Base-by-base conservation (phyloP, 2,329 filamentous ascomycete genomes). In the Nemania sp. region DNA sequence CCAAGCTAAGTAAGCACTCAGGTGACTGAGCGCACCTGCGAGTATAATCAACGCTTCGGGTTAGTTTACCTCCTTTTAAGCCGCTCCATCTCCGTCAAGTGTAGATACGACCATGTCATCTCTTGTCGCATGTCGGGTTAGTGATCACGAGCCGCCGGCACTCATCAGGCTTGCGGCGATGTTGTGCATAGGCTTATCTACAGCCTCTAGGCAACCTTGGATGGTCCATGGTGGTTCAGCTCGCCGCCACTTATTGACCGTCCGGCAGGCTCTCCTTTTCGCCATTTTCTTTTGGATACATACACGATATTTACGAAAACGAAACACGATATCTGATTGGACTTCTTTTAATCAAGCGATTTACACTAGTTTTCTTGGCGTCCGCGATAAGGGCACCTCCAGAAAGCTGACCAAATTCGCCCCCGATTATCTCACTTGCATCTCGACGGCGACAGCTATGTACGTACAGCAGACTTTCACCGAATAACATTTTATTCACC, bases 51-150 rank as follows among this genome's bases (percentile, higher is more conserved):
- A 23, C 11, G 11, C n/a, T 12, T 40, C 41, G 28, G 46, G 41
- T 54, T 46, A 54, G 52, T 46, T 54, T 46, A 22, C 33, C 26
- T 28, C 46, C 12, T 20, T 40, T 44, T 45, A 34, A 37, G 24
- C 44, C 19, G 15, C 28, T 23, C 43, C 43, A 31, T 31, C 15
- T 15, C 19, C 33, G 28, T 20, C 17, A 31, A 11, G 22, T 5
- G 22, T 5, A 4, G 8, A 6, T 15, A 24, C 49, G 15, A 39
- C 28, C 41, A 31, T 26, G 14, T 17, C 24, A 8, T 17, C 8
- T 6, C 22, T n/a, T 17, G 14, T 42, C 12, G 30, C 19, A 23
- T 11, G 17, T 37, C 8, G 17, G 26, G 42, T 11, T 41, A 6
- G 20, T 26, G 34, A 12, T 37, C 39, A 43, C 31, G 40, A 42